Evolutionary conservation across 176 grass and related monocot genomes (phyloP).

Genomic region (Dendrocalamus sinicus): DNA sequence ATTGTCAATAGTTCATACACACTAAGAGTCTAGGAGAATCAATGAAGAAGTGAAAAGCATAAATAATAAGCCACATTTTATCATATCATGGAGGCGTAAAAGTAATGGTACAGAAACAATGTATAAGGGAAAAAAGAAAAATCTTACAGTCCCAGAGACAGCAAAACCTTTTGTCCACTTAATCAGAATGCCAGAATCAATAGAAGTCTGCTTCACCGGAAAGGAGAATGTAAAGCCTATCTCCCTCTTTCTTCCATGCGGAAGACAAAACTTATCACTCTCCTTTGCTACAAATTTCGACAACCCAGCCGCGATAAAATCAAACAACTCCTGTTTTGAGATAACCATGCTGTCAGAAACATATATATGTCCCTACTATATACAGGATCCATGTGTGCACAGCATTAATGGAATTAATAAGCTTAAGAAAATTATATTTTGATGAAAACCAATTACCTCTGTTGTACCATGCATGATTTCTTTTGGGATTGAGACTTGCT

Average conservation of each 20-base stretch:
- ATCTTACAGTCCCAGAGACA: slow-evolving; percentile 51
- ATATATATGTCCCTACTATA: neutral
- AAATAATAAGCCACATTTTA: neutral
- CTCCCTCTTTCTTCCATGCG: slow-evolving; percentile 42
- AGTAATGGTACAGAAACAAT: neutral
- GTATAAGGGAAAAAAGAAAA: neutral
- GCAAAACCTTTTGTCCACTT: slow-evolving; percentile 67
- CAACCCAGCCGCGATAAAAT: slow-evolving; percentile 45
- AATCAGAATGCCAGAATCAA: slow-evolving; percentile 54
- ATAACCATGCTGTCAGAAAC: neutral
- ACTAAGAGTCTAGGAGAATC: neutral
- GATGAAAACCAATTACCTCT: neutral
- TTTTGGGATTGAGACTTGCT: slow-evolving; percentile 56
- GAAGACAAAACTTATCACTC: slow-evolving; percentile 36
- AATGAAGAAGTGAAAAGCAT: neutral
- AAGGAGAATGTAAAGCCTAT: slow-evolving; percentile 69
- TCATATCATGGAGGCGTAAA: no score
- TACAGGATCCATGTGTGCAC: neutral
- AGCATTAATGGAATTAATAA: neutral
- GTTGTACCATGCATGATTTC: slow-evolving; percentile 55
- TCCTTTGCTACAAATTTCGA: slow-evolving; percentile 41
- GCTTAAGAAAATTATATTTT: neutral
- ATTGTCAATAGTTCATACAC: neutral
- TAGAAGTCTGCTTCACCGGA: slow-evolving; percentile 52
- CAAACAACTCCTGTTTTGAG: slow-evolving; percentile 44